Evolutionary conservation across 208 protist species (phyloP).

Genomic region (Crithidia thermophila): DNA sequence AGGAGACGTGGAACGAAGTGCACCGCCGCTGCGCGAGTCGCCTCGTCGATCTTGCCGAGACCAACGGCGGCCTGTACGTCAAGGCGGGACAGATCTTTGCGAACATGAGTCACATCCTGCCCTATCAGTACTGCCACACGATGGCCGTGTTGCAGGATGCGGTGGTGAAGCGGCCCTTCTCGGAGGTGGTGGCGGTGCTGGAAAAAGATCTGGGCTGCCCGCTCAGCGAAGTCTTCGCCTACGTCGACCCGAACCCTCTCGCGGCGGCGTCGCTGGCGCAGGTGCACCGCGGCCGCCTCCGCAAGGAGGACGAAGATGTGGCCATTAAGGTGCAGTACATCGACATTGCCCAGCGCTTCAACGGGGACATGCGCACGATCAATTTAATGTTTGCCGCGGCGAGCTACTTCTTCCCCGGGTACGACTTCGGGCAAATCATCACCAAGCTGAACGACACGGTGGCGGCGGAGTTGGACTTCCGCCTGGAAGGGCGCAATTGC

Average conservation of each 20-base stretch:
- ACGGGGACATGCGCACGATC: conserved; percentile 91
- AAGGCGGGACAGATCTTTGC: conserved; percentile 96
- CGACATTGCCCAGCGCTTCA: conserved; percentile 83
- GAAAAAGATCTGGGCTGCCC: conserved; percentile 60
- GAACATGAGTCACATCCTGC: conserved; percentile 94
- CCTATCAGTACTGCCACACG: conserved; percentile 84
- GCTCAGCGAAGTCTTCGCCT: conserved; percentile 62
- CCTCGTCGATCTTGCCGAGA: conserved; percentile 78
- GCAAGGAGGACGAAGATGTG: conserved; percentile 74
- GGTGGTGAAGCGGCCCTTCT: conserved; percentile 71
- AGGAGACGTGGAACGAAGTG: conserved; percentile 75
- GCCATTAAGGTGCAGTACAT: conserved; percentile 97
- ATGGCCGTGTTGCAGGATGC: conserved; percentile 86
- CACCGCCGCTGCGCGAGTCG: conserved; percentile 78
- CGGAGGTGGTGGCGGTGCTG: conserved; percentile 81
- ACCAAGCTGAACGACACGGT: conserved; percentile 89
- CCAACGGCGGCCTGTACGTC: conserved; percentile 94
- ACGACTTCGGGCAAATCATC: conserved; percentile 88
- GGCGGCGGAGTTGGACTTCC: conserved; percentile 94
- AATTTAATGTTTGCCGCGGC: conserved; percentile 64
- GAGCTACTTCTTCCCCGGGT: conserved; percentile 82
- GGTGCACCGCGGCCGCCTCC: conserved; percentile 79
- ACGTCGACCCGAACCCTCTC: conserved; percentile 72
- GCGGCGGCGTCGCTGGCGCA: conserved; percentile 92
- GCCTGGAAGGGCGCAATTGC: conserved; percentile 91